phyloP scores from a whole-genome alignment of 1,284 basidiomycete species.

The Cryptococcus jaspeensis region DNA sequence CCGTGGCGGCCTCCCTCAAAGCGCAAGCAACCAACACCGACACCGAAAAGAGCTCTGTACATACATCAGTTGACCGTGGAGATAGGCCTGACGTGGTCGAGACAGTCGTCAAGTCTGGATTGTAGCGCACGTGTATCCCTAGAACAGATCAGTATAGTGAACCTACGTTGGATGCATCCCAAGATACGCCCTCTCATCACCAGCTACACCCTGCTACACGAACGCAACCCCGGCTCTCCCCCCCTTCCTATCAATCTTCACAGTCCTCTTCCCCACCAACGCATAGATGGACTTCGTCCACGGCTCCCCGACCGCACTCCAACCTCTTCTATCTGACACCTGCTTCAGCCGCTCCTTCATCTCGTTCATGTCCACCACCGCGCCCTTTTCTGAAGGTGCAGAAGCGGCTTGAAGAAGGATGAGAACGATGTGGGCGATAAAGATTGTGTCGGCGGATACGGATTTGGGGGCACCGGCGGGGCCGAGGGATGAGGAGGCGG shows the following conservation, averaged over 20 bases:
- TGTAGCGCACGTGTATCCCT: not conserved
- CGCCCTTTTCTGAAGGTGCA: not conserved
- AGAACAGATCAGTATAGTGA: too few relatives aligned
- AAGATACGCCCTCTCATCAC: too few relatives aligned
- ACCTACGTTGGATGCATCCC: too few relatives aligned
- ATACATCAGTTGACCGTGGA: too few relatives aligned
- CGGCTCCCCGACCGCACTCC: slow-evolving; percentile 27
- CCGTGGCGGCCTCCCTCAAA: too few relatives aligned
- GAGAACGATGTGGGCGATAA: slow-evolving; percentile 37
- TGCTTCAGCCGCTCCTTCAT: slow-evolving; percentile 33
- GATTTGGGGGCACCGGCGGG: slow-evolving; percentile 11
- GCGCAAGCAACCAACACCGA: too few relatives aligned
- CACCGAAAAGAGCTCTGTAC: too few relatives aligned
- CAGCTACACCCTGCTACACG: slow-evolving; percentile 18
- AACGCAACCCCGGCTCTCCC: slow-evolving; percentile 33
- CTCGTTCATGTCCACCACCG: slow-evolving; percentile 24
- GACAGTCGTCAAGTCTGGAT: too few relatives aligned
- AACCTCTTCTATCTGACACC: slow-evolving; percentile 33
- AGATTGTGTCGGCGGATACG: slow-evolving; percentile 38
- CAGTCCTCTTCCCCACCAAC: slow-evolving; percentile 35
- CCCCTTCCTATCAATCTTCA: slow-evolving; percentile 40
- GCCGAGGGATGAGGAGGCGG: slow-evolving; percentile 19
- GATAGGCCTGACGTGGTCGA: too few relatives aligned
- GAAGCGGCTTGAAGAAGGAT: slow-evolving; percentile 27
- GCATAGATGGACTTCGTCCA: slow-evolving; percentile 37